Evolutionary conservation across 2,329 filamentous ascomycete species (phyloP).

Genomic region (Claviceps quebecensis): DNA sequence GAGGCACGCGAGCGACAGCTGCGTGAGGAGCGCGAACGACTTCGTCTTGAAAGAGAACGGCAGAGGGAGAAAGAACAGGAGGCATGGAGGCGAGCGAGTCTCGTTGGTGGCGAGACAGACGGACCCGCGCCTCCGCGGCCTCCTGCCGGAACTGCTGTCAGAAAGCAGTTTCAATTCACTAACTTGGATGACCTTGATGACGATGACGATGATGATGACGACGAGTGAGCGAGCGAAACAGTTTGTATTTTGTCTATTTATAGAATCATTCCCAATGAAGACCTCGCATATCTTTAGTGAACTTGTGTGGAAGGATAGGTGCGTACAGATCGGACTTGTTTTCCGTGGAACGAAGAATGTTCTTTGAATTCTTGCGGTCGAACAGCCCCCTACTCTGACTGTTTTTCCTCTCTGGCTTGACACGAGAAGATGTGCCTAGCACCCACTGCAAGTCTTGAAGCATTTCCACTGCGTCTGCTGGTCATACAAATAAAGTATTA

Average conservation of each 20-base stretch:
- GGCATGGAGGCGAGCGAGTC: slow-evolving; percentile 26
- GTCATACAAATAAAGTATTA: slow-evolving; percentile 19
- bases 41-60: slow-evolving; percentile 28
- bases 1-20: slow-evolving; percentile 30
- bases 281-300: neutral
- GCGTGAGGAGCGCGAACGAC: slow-evolving; percentile 24
- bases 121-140: slow-evolving; percentile 14
- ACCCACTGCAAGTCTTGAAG: neutral
- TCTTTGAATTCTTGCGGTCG: slow-evolving; percentile 1
- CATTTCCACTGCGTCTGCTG: slow-evolving; percentile 12
- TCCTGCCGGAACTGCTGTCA: slow-evolving; percentile 19
- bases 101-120: slow-evolving; percentile 14
- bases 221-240: slow-evolving; percentile 6
- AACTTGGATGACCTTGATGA: slow-evolving; percentile 39
- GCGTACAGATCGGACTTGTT: neutral
- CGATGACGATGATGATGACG: slow-evolving; percentile 25
- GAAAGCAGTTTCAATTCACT: slow-evolving; percentile 43
- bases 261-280: neutral
- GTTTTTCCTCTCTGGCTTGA: neutral
- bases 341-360: neutral
- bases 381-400: neutral
- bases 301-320: neutral
- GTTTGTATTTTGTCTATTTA: neutral
- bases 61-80: slow-evolving; percentile 28
- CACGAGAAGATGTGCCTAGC: neutral